Evolutionary conservation across 202 grass and related monocot species (phyloP).

Genomic region (Zizania palustris): DNA sequence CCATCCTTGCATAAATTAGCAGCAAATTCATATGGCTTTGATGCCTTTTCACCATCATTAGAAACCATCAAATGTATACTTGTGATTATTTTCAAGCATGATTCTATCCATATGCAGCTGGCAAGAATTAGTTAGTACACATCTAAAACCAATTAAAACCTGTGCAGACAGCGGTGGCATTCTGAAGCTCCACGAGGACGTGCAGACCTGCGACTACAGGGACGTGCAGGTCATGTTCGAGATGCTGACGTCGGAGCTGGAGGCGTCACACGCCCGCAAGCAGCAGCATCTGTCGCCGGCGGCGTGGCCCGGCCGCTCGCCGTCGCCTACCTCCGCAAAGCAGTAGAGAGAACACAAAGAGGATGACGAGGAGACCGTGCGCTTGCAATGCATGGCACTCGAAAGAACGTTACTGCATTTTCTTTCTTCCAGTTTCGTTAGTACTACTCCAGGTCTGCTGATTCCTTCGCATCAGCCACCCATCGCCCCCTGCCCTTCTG

Average conservation of each 20-base stretch:
- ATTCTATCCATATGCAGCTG: not conserved
- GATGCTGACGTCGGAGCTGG: slow-evolving; percentile 76
- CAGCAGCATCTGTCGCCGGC: not conserved
- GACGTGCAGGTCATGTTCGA: slow-evolving; percentile 96
- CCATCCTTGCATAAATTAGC: not conserved
- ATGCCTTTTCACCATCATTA: not conserved
- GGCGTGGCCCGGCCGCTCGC: slow-evolving; percentile 34
- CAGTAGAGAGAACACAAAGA: slow-evolving; percentile 1
- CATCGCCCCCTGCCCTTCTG: slow-evolving; percentile 54
- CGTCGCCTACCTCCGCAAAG: not conserved
- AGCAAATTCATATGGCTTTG: not conserved
- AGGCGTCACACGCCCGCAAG: slow-evolving; percentile 39
- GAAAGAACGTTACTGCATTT: slow-evolving; percentile 2
- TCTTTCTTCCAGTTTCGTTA: not conserved
- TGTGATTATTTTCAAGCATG: not conserved
- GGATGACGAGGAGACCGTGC: not conserved
- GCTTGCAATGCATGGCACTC: not conserved
- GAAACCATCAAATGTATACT: not conserved
- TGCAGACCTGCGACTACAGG: slow-evolving; percentile 80
- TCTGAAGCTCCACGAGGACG: slow-evolving; percentile 79
- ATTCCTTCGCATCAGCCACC: not conserved
- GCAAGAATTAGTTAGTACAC: not conserved
- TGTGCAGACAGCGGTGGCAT: slow-evolving; percentile 73
- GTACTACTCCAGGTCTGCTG: not conserved
- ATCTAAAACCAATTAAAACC: slow-evolving; percentile 24